Evolutionary conservation across 805 yeast species (phyloP).

Genomic region (Zygoascus flipseniorum): DNA sequence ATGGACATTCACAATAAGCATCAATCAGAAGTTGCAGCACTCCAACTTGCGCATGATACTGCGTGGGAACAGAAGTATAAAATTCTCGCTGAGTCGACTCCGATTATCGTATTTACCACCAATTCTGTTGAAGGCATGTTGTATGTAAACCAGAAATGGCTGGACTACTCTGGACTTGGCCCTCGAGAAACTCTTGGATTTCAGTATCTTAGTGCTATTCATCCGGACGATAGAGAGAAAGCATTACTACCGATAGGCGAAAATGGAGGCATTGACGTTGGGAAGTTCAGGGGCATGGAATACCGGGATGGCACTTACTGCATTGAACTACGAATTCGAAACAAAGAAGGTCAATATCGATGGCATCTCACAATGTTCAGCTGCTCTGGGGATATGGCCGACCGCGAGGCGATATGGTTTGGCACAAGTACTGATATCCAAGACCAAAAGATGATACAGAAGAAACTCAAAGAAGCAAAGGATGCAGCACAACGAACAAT

Average conservation of each 20-base stretch:
- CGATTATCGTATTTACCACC: constrained; percentile 26
- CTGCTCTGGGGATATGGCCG: constrained; percentile 13
- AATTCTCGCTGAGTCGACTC: constrained; percentile 26
- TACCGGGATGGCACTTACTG: constrained; percentile 13
- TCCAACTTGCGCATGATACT: constrained; percentile 21
- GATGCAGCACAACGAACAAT: constrained; percentile 29
- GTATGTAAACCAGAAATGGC: constrained; percentile 28
- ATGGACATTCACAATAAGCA: constrained; percentile 28
- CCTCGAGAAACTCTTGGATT: constrained; percentile 20
- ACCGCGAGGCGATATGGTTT: constrained; percentile 21
- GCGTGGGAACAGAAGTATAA: constrained; percentile 26
- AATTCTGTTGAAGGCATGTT: constrained; percentile 21
- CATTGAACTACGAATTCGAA: constrained; percentile 21
- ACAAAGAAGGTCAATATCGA: constrained; percentile 21
- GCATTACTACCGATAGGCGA: constrained; percentile 15
- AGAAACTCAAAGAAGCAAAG: constrained; percentile 27
- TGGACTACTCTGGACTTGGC: constrained; percentile 23
- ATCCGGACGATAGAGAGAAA: constrained; percentile 26
- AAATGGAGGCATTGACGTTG: constrained; percentile 5
- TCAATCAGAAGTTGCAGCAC: constrained; percentile 24
- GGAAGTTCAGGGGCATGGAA: constrained; percentile 5
- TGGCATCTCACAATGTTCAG: constrained; percentile 27
- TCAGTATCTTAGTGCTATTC: constrained; percentile 23
- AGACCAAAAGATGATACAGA: constrained; percentile 27
- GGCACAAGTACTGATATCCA: constrained; percentile 30